Percentiles rank a stretch among this genome's conserved stretches.
Evolutionary conservation across 2,329 filamentous ascomycete species (phyloP).

Genomic region (Emericellopsis cladophorae): DNA sequence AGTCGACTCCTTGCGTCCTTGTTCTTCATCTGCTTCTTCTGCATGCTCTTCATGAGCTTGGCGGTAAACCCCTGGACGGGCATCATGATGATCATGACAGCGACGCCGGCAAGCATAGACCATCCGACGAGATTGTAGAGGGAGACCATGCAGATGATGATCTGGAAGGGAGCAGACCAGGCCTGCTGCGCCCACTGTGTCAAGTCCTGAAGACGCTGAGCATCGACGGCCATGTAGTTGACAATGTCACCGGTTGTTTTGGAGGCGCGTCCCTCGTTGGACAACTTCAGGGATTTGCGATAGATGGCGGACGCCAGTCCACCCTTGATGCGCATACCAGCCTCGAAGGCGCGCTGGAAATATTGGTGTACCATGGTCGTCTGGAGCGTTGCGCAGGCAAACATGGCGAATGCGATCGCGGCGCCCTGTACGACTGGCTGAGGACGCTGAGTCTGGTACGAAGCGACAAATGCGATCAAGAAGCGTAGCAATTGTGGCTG

Average conservation of each 20-base stretch:
- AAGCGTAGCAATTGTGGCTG: constrained; percentile 83
- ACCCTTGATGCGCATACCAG: constrained; percentile 93
- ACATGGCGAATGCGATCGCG: constrained; percentile 86
- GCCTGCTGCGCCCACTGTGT: constrained; percentile 91
- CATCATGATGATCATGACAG: constrained; percentile 94
- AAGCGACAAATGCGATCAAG: constrained; percentile 73
- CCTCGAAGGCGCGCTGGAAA: constrained; percentile 89
- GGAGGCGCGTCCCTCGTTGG: constrained; percentile 77
- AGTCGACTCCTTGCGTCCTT: constrained; percentile 87
- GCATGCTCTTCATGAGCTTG: constrained; percentile 82
- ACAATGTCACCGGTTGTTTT: constrained; percentile 97
- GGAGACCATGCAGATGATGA: constrained; percentile 87
- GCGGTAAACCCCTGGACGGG: constrained; percentile 90
- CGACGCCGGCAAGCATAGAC: constrained; percentile 92
- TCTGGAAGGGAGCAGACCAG: constrained; percentile 96
- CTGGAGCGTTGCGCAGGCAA: constrained; percentile 71
- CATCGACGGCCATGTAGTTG: constrained; percentile 98
- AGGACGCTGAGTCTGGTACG: constrained; percentile 52
- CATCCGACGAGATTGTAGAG: constrained; percentile 89
- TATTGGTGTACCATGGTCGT: constrained; percentile 93
- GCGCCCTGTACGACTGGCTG: constrained; percentile 76
- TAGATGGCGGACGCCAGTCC: constrained; percentile 86
- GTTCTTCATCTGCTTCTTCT: constrained; percentile 98
- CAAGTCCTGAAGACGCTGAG: constrained; percentile 85
- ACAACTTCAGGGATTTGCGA: constrained; percentile 76